phyloP scores from a whole-genome alignment of 164 flowering plant species.

The Houttuynia cordata region DNA sequence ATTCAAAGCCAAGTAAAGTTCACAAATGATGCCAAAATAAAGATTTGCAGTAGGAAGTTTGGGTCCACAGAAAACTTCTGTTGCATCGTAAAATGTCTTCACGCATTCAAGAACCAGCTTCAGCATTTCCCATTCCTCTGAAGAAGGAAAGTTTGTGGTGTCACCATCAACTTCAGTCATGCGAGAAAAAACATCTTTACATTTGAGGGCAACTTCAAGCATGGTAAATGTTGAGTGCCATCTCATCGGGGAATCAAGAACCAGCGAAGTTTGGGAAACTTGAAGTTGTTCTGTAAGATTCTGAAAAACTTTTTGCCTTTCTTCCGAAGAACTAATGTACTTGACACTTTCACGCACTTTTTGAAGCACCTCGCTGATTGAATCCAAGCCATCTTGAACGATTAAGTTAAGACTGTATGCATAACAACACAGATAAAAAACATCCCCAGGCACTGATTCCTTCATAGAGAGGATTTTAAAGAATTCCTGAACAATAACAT shows the following conservation, averaged over 20 bases:
- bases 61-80: neutral
- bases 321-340: constrained; percentile 3
- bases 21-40: constrained; percentile 3
- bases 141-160: constrained; percentile 25
- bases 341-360: constrained; percentile 4
- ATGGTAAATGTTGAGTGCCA: constrained; percentile 58
- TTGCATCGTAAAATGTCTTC: constrained; percentile 5
- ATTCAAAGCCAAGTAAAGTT: neutral
- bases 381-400: constrained; percentile 4
- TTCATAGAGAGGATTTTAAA: neutral
- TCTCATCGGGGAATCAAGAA: constrained; percentile 33
- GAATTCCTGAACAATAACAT: neutral
- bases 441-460: neutral
- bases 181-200: constrained; percentile 35
- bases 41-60: constrained; percentile 6
- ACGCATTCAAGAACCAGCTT: constrained; percentile 15
- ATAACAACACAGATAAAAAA: neutral
- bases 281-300: constrained; percentile 18
- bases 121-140: constrained; percentile 68
- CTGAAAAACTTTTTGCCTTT: neutral
- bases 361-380: neutral
- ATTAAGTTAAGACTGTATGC: neutral
- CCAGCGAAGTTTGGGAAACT: constrained; percentile 25
- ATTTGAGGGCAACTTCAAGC: constrained; percentile 50
- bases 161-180: constrained; percentile 37